These are phyloP conservation scores for Xanthoceras sorbifolium DNA, from an alignment of 345 rosid species.

Conservation along the genomic window DNA sequence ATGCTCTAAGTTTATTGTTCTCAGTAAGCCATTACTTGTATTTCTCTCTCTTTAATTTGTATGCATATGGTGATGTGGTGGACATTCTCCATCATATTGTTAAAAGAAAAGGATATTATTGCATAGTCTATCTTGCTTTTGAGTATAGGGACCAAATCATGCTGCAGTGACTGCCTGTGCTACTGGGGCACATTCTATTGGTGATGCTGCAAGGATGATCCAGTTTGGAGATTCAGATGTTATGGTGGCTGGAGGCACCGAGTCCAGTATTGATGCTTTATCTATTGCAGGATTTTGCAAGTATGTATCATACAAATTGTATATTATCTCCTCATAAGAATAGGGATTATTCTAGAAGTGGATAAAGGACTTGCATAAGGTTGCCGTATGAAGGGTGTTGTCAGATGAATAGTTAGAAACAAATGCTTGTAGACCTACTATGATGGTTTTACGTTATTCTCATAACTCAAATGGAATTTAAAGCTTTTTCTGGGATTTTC, in stretches of 20 bases:
- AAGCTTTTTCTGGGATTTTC: background rate
- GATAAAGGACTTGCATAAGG: background rate
- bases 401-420: background rate
- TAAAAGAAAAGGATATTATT: constrained; percentile 12
- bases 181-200: constrained; percentile 95
- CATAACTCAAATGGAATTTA: background rate
- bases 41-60: constrained; percentile 8
- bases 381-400: background rate
- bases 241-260: constrained; percentile 97
- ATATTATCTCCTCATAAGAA: background rate
- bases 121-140: constrained; percentile 27
- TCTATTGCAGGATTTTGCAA: constrained; percentile 96
- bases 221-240: constrained; percentile 95
- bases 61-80: background rate
- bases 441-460: background rate
- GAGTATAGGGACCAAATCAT: constrained; percentile 95
- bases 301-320: constrained; percentile 34
- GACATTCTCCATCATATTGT: constrained; percentile 5
- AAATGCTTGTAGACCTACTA: background rate
- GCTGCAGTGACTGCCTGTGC: constrained; percentile 99
- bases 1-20: background rate
- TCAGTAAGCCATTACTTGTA: background rate
- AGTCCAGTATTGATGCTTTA: constrained; percentile 94
- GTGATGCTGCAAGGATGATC: constrained; percentile 97
- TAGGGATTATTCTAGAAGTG: background rate